Percentiles rank a stretch among this genome's conserved stretches.
phyloP scores from a whole-genome alignment of 2,329 filamentous ascomycete genomes.

The Sporothrix curviconia region DNA sequence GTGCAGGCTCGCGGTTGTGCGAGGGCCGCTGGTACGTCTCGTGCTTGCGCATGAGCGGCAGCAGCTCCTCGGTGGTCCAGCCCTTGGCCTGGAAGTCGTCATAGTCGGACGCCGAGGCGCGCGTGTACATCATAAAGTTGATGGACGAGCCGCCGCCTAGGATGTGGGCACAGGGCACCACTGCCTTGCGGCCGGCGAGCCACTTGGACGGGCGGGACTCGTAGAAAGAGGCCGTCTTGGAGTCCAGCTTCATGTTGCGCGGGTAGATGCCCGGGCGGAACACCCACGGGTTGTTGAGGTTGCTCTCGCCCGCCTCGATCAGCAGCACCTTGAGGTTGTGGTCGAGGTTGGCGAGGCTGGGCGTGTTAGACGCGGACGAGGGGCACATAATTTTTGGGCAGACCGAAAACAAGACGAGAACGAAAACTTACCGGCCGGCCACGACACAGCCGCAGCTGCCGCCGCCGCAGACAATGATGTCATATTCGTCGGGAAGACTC shows the following conservation, averaged over 20 bases:
- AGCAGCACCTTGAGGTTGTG: conserved; percentile 64
- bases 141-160: conserved; percentile 68
- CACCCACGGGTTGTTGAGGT: conserved; percentile 72
- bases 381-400: too few species aligned
- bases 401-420: too few species aligned
- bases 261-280: conserved; percentile 71
- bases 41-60: conserved; percentile 73
- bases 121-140: conserved; percentile 76
- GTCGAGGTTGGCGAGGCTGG: conserved; percentile 65
- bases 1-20: conserved; percentile 61
- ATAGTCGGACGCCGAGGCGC: conserved; percentile 65
- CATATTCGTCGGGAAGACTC: conserved; percentile 64
- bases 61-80: conserved; percentile 69
- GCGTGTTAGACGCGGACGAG: too few species aligned
- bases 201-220: conserved; percentile 68
- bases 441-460: conserved; percentile 60
- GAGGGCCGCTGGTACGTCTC: conserved; percentile 67
- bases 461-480: conserved; percentile 73
- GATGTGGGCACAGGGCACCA: conserved; percentile 69
- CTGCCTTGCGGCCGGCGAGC: conserved; percentile 62
- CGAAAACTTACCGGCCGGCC: conserved; percentile 42
- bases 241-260: conserved; percentile 72
- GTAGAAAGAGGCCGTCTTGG: conserved; percentile 76
- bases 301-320: conserved; percentile 66
- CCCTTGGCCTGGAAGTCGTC: conserved; percentile 75